Percentiles rank a stretch among this genome's conserved stretches.
Conservation (phyloP, 2,329 filamentous ascomycete genomes). For the Thermothelomyces thermophilus region DNA sequence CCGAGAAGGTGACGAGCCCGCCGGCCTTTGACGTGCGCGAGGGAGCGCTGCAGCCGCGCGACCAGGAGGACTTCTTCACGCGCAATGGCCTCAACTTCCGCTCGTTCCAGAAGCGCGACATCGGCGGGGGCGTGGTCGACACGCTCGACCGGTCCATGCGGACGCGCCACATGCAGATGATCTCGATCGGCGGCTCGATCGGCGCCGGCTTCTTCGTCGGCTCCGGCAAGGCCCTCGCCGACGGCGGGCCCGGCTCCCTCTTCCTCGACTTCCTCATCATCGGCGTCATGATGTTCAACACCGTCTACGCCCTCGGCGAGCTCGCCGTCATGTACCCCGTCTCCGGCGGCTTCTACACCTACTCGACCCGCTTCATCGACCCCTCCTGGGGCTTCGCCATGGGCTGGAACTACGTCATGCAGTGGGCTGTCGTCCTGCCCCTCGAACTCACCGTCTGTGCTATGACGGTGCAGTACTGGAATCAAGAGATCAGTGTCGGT, state of each 20-base stretch:
- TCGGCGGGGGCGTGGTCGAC: conserved; percentile 22
- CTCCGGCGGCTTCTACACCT: conserved; percentile 58
- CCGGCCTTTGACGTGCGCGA: conserved; percentile 15
- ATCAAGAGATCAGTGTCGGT: conserved; percentile 36
- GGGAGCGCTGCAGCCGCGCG: conserved; percentile 1
- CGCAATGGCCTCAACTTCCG: conserved; percentile 37
- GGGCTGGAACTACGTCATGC: conserved; percentile 45
- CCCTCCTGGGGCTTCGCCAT: conserved; percentile 54
- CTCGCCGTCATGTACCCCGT: conserved; percentile 56
- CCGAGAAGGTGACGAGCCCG: conserved; percentile 14
- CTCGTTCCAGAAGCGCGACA: conserved; percentile 36
- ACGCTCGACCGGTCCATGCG: conserved; percentile 39
- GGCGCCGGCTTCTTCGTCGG: conserved; percentile 59
- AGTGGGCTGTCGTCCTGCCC: conserved; percentile 45
- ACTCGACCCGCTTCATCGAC: conserved; percentile 55
- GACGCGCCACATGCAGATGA: conserved; percentile 55
- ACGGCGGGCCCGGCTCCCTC: conserved; percentile 41
- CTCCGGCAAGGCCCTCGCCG: conserved; percentile 47
- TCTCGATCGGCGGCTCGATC: conserved; percentile 55
- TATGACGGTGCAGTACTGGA: conserved; percentile 48
- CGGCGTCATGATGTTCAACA: conserved; percentile 56
- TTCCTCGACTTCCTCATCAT: conserved; percentile 49
- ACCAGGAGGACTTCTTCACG: conserved; percentile 31
- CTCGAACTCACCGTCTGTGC: conserved; percentile 46
- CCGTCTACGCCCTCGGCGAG: conserved; percentile 55